phyloP scores from a whole-genome alignment of 805 yeast genomes.

The Cyberlindnera bimundalis region DNA sequence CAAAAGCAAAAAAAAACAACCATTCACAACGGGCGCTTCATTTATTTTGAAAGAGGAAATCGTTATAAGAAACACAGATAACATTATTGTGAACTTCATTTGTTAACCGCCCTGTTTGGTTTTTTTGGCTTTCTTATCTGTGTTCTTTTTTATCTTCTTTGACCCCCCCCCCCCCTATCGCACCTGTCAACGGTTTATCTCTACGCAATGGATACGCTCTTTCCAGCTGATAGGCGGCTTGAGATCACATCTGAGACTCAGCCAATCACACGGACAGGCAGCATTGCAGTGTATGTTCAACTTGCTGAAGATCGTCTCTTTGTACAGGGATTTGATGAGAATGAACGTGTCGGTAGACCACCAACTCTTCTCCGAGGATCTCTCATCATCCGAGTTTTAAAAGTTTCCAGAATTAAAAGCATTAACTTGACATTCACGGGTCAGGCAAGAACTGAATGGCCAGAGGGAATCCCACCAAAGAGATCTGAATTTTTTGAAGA shows the following conservation, averaged over 20 bases:
- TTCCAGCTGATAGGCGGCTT: slow-evolving; percentile 52
- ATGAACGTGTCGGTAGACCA: slow-evolving; percentile 61
- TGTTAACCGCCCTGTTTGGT: no score
- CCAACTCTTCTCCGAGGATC: slow-evolving; percentile 84
- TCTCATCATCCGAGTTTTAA: slow-evolving; percentile 61
- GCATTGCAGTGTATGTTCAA: slow-evolving; percentile 66
- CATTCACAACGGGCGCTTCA: no score
- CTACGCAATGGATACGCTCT: slow-evolving; percentile 35
- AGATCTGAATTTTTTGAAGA: slow-evolving; percentile 62
- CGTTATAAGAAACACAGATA: no score
- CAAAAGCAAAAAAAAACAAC: no score
- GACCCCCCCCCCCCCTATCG: slow-evolving; percentile 1
- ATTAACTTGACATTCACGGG: slow-evolving; percentile 66
- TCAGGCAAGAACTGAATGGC: slow-evolving; percentile 83
- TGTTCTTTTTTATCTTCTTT: no score
- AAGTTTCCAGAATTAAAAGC: slow-evolving; percentile 67
- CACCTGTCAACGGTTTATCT: background rate
- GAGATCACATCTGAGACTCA: slow-evolving; percentile 33
- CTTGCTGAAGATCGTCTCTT: slow-evolving; percentile 79
- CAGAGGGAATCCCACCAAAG: slow-evolving; percentile 96
- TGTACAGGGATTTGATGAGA: slow-evolving; percentile 73
- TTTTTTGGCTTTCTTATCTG: no score
- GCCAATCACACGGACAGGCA: slow-evolving; percentile 58
- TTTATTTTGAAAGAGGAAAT: no score
- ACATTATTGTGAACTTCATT: no score